phyloP scores from a whole-genome alignment of 768 basidiomycete genomes.

The Omphalotus guepiniiformis region DNA sequence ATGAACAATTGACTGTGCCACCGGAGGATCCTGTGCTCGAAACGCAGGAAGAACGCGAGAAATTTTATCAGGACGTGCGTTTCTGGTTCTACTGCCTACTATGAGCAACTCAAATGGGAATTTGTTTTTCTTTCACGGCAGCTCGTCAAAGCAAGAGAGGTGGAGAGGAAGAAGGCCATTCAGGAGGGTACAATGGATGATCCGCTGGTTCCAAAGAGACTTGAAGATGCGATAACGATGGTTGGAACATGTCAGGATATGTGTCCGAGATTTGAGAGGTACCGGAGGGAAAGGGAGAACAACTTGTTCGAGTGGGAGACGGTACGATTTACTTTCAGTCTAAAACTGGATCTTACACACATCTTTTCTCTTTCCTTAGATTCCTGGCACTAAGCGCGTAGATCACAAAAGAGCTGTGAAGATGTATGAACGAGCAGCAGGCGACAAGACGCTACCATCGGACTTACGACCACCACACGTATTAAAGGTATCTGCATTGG shows the following conservation, averaged over 20 bases:
- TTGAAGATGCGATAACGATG: constrained; percentile 91
- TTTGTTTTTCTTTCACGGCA: constrained; percentile 20
- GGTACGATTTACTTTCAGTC: constrained; percentile 50
- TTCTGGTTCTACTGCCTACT: constrained; percentile 1
- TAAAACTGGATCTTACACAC: no score
- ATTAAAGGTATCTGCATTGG: constrained; percentile 54
- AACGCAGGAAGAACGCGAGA: constrained; percentile 59
- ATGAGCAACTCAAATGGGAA: no score
- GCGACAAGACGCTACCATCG: constrained; percentile 87
- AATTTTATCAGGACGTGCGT: constrained; percentile 69
- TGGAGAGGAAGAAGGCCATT: constrained; percentile 70
- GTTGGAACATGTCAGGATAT: constrained; percentile 90
- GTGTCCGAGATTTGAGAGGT: constrained; percentile 93
- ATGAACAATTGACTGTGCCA: constrained; percentile 17
- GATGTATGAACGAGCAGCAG: constrained; percentile 91
- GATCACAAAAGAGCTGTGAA: constrained; percentile 89
- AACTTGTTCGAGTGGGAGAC: constrained; percentile 85
- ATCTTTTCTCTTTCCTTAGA: constrained; percentile 38
- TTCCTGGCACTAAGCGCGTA: constrained; percentile 79
- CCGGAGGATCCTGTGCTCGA: constrained; percentile 52
- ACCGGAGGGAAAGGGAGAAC: constrained; percentile 85
- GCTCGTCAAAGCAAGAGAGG: constrained; percentile 73
- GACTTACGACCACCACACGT: constrained; percentile 86
- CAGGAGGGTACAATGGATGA: constrained; percentile 86
- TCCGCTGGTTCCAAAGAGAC: constrained; percentile 68